Evolutionary conservation across 2,329 filamentous ascomycete genomes (phyloP), one percentile per base, ranked within the genome.

Genomic region (Fusarium sublunatum): DNA sequence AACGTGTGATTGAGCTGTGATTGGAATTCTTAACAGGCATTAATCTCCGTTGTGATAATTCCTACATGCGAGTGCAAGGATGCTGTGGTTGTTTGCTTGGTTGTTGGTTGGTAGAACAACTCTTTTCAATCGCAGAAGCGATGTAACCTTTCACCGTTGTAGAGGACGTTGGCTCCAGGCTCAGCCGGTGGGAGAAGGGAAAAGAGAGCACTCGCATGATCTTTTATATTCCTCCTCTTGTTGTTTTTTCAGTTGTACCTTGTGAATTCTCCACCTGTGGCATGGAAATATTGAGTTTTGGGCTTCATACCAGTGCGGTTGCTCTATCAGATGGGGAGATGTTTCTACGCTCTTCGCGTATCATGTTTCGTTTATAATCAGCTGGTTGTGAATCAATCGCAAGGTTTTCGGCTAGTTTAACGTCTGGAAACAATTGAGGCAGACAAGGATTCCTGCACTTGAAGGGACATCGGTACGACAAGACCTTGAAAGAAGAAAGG

Each of bases 1-100:
- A 19, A 19, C 19, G 19, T 64, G 56, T 64, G 59, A 50, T 45
- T n/a, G 11, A 15, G 43, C 11, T 46, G 50, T 56, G 51, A 51
- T 40, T 40, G 40, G 46, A 61, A 65, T 53, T 46, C 24, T 50
- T 28, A 26, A 41, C 31, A 57, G 19, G 57, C 46, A 48, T 43
- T 26, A 19, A 46, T 22, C 26, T 43, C 38, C 29, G 22, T 43
- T 58, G 29, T 45, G 40, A 41, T 12, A 40, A 22, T 43, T 38
- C 24, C 28, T 29, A 24, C n/a, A 53, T 11, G 38, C 46, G 36
- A 60, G 39, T 7, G 19, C 38, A 53, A 43, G 34, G 61, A 19
- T 57, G 43, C 9, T 19, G 11, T 39, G 43, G 46, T 42, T 53
- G 19, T 39, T 52, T 19, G 44, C 32, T 24, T 22, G 22, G 59